phyloP scores from a whole-genome alignment of 1,284 basidiomycete genomes.

The Leccinum ponderosum region DNA sequence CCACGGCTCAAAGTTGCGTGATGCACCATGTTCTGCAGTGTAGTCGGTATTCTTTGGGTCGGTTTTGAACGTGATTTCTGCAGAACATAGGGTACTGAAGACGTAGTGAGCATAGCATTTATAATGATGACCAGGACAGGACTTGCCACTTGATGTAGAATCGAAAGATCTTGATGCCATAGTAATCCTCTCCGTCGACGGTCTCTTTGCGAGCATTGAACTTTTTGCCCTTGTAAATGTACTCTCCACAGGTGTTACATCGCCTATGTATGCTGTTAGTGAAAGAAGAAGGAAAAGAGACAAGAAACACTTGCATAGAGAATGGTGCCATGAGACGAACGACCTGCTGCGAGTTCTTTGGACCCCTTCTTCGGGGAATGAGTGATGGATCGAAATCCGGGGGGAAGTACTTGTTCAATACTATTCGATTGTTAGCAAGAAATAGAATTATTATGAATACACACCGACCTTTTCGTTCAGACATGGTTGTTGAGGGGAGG shows the following conservation, averaged over 20 bases:
- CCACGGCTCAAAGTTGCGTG: slow-evolving; percentile 94
- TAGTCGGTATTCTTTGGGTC: slow-evolving; percentile 99
- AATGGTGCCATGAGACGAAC: slow-evolving; percentile 99
- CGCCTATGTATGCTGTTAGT: slow-evolving; percentile 51
- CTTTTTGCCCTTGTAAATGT: slow-evolving; percentile 98
- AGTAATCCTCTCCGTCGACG: slow-evolving; percentile 95
- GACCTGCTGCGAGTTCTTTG: slow-evolving; percentile 93
- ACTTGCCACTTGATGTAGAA: slow-evolving; percentile 75
- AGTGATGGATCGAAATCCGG: slow-evolving; percentile 98
- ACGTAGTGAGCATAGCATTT: slow-evolving; percentile 1
- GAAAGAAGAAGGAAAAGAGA: neutral
- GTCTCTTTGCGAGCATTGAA: slow-evolving; percentile 99
- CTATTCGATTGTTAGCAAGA: slow-evolving; percentile 39
- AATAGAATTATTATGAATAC: neutral
- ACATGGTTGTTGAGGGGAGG: slow-evolving; percentile 53
- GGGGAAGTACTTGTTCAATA: slow-evolving; percentile 90
- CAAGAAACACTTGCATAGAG: slow-evolving; percentile 71
- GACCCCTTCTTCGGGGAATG: slow-evolving; percentile 86
- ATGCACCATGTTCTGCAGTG: slow-evolving; percentile 88
- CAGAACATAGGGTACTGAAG: slow-evolving; percentile 84
- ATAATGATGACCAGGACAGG: neutral
- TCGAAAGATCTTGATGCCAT: slow-evolving; percentile 94
- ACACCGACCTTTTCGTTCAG: slow-evolving; percentile 73
- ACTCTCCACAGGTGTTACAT: slow-evolving; percentile 95
- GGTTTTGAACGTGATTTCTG: slow-evolving; percentile 99